Percentiles rank a stretch among this genome's conserved stretches.
These are phyloP conservation scores for Rubroshorea leprosula DNA, from an alignment of 345 rosid species.

Conservation along the genomic window DNA sequence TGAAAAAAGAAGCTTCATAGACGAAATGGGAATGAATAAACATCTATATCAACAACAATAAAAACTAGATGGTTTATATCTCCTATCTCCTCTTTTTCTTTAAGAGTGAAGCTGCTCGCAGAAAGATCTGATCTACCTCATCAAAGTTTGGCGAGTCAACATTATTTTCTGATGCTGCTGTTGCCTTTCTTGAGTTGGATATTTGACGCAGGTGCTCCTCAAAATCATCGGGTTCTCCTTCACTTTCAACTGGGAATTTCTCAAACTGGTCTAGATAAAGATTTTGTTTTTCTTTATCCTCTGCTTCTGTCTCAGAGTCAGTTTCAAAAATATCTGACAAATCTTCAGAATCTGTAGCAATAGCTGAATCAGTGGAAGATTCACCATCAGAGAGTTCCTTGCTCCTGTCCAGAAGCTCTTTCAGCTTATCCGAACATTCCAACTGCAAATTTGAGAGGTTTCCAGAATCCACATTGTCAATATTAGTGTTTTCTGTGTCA, in stretches of 20 bases:
- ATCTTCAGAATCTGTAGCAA: slow-evolving; percentile 63
- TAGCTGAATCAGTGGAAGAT: slow-evolving; percentile 26
- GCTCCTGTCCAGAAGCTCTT: slow-evolving; percentile 38
- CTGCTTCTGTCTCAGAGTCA: slow-evolving; percentile 52
- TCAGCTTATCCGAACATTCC: slow-evolving; percentile 38
- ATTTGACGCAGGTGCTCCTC: slow-evolving; percentile 43
- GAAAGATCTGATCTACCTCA: slow-evolving; percentile 78
- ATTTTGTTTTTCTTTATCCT: slow-evolving; percentile 37
- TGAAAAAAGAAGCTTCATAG: too few relatives aligned
- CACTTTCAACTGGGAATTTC: slow-evolving; percentile 47
- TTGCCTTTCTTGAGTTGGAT: slow-evolving; percentile 24
- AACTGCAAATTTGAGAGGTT: slow-evolving; percentile 19
- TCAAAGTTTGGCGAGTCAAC: slow-evolving; percentile 50
- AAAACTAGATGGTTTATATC: background rate
- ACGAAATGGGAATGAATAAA: too few relatives aligned
- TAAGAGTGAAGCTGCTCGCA: slow-evolving; percentile 70
- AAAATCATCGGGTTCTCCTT: slow-evolving; percentile 43
- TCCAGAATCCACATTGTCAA: slow-evolving; percentile 10
- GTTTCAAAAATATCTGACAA: slow-evolving; percentile 85
- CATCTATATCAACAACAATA: background rate
- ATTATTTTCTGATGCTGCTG: slow-evolving; percentile 24
- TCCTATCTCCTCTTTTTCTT: slow-evolving; percentile 49
- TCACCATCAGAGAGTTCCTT: slow-evolving; percentile 44
- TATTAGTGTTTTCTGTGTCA: slow-evolving; percentile 18
- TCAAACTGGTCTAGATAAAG: slow-evolving; percentile 70